These are phyloP conservation scores for Boletus calvinii DNA, from an alignment of 1,284 basidiomycete genomes.

Conservation along the genomic window DNA sequence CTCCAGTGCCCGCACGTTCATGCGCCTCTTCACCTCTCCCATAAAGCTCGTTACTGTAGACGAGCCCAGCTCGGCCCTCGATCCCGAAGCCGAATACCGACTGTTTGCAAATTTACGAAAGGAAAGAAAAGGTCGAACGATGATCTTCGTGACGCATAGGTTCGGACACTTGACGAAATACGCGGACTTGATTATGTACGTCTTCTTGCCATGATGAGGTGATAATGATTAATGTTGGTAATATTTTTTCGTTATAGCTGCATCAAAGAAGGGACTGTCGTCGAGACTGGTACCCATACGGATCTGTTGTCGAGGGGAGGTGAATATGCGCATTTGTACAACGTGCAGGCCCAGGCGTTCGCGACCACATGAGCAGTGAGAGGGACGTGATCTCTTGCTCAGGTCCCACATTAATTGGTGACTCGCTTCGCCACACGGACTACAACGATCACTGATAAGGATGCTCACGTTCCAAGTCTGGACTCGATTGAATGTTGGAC, in stretches of 20 bases:
- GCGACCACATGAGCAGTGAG: background rate
- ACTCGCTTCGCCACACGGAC: too few relatives aligned
- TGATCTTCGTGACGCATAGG: constrained; percentile 69
- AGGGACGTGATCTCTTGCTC: background rate
- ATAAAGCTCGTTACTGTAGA: constrained; percentile 48
- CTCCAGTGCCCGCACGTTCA: too few relatives aligned
- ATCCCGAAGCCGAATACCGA: constrained; percentile 47
- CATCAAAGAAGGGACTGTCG: constrained; percentile 55
- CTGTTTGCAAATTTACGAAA: constrained; percentile 53
- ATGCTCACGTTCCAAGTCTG: too few relatives aligned
- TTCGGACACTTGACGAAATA: constrained; percentile 65
- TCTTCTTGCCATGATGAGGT: too few relatives aligned
- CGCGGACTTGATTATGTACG: constrained; percentile 61
- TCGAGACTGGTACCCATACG: constrained; percentile 54
- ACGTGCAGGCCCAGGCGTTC: constrained; percentile 56
- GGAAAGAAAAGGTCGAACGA: constrained; percentile 55
- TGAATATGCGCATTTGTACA: constrained; percentile 51
- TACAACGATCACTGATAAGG: too few relatives aligned
- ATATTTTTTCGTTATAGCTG: constrained; percentile 43
- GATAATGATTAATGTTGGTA: background rate
- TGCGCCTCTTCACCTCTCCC: too few relatives aligned
- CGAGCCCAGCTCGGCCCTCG: constrained; percentile 54
- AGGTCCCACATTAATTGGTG: background rate
- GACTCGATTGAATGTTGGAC: too few relatives aligned
- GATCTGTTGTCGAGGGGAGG: constrained; percentile 40